These are phyloP conservation scores for Gracilariopsis chorda DNA, from an alignment of 23 red algal species.

Conservation along the genomic window DNA sequence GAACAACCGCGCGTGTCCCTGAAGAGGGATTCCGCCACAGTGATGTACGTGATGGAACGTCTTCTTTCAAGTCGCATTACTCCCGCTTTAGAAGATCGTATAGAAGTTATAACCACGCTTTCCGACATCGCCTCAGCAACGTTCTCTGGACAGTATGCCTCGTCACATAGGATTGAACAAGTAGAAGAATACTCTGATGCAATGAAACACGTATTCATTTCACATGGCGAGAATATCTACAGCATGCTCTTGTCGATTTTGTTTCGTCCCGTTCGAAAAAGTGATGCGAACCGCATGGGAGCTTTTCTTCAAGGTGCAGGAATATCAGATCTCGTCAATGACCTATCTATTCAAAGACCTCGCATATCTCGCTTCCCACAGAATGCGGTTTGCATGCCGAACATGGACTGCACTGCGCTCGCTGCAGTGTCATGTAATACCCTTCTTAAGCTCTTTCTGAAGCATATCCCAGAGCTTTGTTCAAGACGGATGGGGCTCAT, in stretches of 20 bases:
- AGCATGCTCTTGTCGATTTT: slow-evolving; percentile 31
- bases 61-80: slow-evolving; percentile 37
- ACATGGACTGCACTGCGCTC: slow-evolving; percentile 56
- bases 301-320: background rate
- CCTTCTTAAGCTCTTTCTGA: slow-evolving; percentile 31
- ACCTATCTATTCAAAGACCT: background rate
- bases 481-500: slow-evolving; percentile 27
- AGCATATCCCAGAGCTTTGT: slow-evolving; percentile 32
- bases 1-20: background rate
- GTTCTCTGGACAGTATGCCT: slow-evolving; percentile 51
- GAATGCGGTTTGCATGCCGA: slow-evolving; percentile 40
- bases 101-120: slow-evolving; percentile 44
- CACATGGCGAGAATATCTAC: slow-evolving; percentile 41
- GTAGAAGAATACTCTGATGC: slow-evolving; percentile 36
- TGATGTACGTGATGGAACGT: slow-evolving; percentile 53
- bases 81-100: slow-evolving; percentile 42
- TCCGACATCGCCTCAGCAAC: slow-evolving; percentile 38
- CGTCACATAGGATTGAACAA: slow-evolving; percentile 50
- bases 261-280: slow-evolving; percentile 47
- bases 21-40: slow-evolving; percentile 41
- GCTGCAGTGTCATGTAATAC: slow-evolving; percentile 53
- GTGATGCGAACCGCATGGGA: slow-evolving; percentile 25
- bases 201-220: slow-evolving; percentile 26
- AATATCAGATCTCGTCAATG: background rate
- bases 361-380: slow-evolving; percentile 37